phyloP scores from a whole-genome alignment of 1,139 yeast genomes.

The Hemisphaericaspora lyxosophila region DNA sequence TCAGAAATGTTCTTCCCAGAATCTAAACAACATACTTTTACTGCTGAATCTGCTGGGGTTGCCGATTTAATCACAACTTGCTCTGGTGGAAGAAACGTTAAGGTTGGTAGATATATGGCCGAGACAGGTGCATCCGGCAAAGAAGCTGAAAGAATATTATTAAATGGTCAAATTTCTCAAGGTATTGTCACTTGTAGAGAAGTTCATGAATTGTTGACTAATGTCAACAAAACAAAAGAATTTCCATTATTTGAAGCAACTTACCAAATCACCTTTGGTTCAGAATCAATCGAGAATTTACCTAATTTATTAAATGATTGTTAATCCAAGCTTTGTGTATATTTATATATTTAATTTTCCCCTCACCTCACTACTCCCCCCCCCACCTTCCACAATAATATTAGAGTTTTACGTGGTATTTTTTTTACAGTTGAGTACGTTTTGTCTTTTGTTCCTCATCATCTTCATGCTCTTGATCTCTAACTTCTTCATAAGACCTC shows the following conservation, averaged over 20 bases:
- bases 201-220: slow-evolving; percentile 46
- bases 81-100: slow-evolving; percentile 51
- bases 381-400: too few species aligned
- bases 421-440: not conserved
- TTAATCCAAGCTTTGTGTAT: slow-evolving; percentile 2
- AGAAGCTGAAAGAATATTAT: slow-evolving; percentile 45
- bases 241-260: slow-evolving; percentile 52
- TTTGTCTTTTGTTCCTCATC: not conserved
- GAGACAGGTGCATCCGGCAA: slow-evolving; percentile 44
- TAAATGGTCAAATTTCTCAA: slow-evolving; percentile 52
- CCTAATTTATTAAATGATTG: slow-evolving; percentile 30
- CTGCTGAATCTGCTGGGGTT: slow-evolving; percentile 51
- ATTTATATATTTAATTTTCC: not conserved
- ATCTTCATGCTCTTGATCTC: slow-evolving; percentile 3
- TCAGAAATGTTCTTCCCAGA: slow-evolving; percentile 44
- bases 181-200: slow-evolving; percentile 50
- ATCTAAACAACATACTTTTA: slow-evolving; percentile 39
- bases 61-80: slow-evolving; percentile 53
- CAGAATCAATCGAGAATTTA: slow-evolving; percentile 43
- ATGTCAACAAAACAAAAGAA: slow-evolving; percentile 31
- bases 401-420: too few species aligned
- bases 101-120: slow-evolving; percentile 49
- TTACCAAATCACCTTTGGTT: slow-evolving; percentile 45
- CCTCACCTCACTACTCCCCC: not conserved
- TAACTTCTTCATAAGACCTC: slow-evolving; percentile 15